Evolutionary conservation across 768 basidiomycete species (phyloP).

Genomic region (Hortiboletus flavorubellus): DNA sequence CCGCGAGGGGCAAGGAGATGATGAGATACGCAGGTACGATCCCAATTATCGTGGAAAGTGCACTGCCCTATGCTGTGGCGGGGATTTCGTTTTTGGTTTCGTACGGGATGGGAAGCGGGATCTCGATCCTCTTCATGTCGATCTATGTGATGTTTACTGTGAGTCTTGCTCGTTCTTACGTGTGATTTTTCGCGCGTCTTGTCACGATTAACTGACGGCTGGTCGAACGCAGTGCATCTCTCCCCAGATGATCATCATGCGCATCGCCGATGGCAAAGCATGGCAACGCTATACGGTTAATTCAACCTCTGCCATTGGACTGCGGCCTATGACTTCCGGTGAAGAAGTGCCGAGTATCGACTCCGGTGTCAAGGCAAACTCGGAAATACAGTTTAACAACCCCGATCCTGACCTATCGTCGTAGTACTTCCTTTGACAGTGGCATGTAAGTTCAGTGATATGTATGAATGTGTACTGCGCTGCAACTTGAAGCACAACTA

Average conservation of each 20-base stretch:
- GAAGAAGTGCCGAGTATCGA: background rate
- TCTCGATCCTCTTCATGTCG: slow-evolving; percentile 4
- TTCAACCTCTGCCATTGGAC: background rate
- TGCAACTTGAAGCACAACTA: background rate
- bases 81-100: slow-evolving; percentile 10
- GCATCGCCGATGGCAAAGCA: slow-evolving; percentile 5
- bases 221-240: slow-evolving; percentile 5
- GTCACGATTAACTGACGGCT: background rate
- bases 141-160: slow-evolving; percentile 13
- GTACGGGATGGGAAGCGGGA: slow-evolving; percentile 1
- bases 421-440: background rate
- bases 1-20: background rate
- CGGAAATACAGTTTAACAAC: background rate
- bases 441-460: too few relatives aligned
- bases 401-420: background rate
- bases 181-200: background rate
- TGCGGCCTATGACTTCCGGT: too few relatives aligned
- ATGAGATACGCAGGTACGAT: background rate
- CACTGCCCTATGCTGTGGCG: slow-evolving; percentile 9
- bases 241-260: slow-evolving; percentile 11
- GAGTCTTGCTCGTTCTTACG: background rate
- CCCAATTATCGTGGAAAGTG: slow-evolving; percentile 11
- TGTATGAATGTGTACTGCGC: background rate
- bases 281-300: background rate
- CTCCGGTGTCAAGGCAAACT: background rate